Percentiles rank a stretch among this genome's conserved stretches.
These are phyloP conservation scores for Xylariaceae sp. DNA, from an alignment of 2,329 filamentous ascomycete species.

Conservation along the genomic window DNA sequence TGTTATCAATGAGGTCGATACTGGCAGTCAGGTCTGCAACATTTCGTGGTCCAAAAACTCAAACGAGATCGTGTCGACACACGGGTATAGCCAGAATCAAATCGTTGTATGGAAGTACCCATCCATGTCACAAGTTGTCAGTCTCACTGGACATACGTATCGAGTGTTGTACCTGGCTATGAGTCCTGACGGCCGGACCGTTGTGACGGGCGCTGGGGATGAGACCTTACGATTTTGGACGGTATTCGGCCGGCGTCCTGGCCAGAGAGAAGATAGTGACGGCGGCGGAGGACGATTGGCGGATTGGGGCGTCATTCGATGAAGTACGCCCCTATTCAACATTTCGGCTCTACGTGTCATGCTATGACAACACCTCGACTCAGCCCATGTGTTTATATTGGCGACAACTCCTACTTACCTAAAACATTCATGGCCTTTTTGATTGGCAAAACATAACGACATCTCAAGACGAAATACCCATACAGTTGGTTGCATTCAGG, in stretches of 20 bases:
- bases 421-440: slow-evolving; percentile 12
- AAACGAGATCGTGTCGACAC: slow-evolving; percentile 95
- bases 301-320: slow-evolving; percentile 85
- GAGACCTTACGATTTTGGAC: slow-evolving; percentile 98
- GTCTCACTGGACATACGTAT: slow-evolving; percentile 94
- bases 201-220: slow-evolving; percentile 95
- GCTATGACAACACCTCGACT: slow-evolving; percentile 21
- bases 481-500: slow-evolving; percentile 35
- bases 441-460: slow-evolving; percentile 22
- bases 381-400: slow-evolving; percentile 29
- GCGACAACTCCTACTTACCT: slow-evolving; percentile 21
- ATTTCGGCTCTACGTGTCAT: slow-evolving; percentile 23
- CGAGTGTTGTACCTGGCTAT: slow-evolving; percentile 95
- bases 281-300: slow-evolving; percentile 66
- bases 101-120: slow-evolving; percentile 99
- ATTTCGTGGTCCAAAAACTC: slow-evolving; percentile 97
- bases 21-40: slow-evolving; percentile 98
- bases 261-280: slow-evolving; percentile 72
- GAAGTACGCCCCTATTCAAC: slow-evolving; percentile 32
- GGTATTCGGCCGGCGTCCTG: slow-evolving; percentile 84
- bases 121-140: slow-evolving; percentile 95
- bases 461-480: slow-evolving; percentile 31
- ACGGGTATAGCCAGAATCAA: slow-evolving; percentile 97
- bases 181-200: slow-evolving; percentile 92
- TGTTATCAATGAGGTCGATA: slow-evolving; percentile 87